These are phyloP conservation scores for Fusarium coicis DNA, from an alignment of 2,329 filamentous ascomycete genomes.

Conservation along the genomic window DNA sequence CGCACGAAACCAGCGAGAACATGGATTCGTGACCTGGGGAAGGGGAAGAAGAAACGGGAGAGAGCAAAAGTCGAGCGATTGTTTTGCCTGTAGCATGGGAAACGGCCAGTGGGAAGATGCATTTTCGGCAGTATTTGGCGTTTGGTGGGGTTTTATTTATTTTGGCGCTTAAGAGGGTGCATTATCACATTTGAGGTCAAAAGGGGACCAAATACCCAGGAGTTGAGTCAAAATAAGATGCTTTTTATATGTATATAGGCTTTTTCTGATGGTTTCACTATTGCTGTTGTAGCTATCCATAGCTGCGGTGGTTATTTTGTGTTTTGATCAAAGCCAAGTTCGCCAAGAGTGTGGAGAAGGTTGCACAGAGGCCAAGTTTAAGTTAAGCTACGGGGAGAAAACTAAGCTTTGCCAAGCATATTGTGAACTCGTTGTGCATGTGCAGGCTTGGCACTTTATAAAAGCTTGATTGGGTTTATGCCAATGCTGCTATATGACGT, in stretches of 20 bases:
- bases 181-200: constrained; percentile 38
- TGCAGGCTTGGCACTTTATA: constrained; percentile 40
- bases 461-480: constrained; percentile 33
- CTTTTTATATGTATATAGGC: background rate
- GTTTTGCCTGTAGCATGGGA: constrained; percentile 29
- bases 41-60: background rate
- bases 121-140: constrained; percentile 27
- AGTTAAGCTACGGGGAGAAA: constrained; percentile 12
- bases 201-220: constrained; percentile 42
- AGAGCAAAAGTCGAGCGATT: constrained; percentile 33
- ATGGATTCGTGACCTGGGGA: background rate
- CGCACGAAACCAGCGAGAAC: background rate
- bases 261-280: background rate
- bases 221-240: constrained; percentile 24
- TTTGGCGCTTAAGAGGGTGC: constrained; percentile 22
- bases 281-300: background rate
- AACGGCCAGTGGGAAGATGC: constrained; percentile 13
- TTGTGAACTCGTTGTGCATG: constrained; percentile 18
- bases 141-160: constrained; percentile 27
- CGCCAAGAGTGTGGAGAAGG: constrained; percentile 37
- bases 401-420: constrained; percentile 49
- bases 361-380: constrained; percentile 31
- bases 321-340: background rate
- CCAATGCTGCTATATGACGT: constrained; percentile 21
- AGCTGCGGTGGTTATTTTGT: background rate